Evolutionary conservation across 2,329 filamentous ascomycete species (phyloP).

Genomic region (Simplicillium sp.): DNA sequence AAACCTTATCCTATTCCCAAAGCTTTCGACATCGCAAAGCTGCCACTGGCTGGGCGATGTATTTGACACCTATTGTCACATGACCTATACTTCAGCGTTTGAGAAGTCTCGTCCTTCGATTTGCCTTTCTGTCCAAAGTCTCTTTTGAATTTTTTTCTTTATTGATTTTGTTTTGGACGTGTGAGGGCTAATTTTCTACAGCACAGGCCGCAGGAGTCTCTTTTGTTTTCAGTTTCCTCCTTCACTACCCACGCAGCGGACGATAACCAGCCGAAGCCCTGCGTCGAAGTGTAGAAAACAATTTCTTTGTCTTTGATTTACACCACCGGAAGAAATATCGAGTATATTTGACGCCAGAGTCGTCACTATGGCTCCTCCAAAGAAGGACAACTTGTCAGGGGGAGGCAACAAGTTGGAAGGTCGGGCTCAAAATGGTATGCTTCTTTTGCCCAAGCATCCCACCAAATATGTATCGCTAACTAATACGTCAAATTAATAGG

Average conservation of each 20-base stretch:
- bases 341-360: neutral
- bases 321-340: too few species aligned
- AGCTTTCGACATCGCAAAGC: too few species aligned
- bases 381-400: slow-evolving; percentile 21
- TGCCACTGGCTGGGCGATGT: neutral
- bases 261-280: too few species aligned
- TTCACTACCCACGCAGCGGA: too few species aligned
- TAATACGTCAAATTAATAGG: slow-evolving; percentile 35
- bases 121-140: neutral
- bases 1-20: too few species aligned
- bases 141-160: too few species aligned
- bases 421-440: slow-evolving; percentile 26
- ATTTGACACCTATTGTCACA: neutral
- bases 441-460: neutral
- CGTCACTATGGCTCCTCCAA: slow-evolving; percentile 25
- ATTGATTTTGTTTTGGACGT: neutral
- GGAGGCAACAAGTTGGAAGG: slow-evolving; percentile 7
- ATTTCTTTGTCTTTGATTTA: too few species aligned
- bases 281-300: too few species aligned
- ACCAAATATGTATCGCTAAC: slow-evolving; percentile 6
- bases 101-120: neutral
- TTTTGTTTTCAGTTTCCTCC: too few species aligned
- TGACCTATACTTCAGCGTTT: neutral
- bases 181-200: neutral
- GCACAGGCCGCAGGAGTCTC: too few species aligned